phyloP scores from a whole-genome alignment of 2,329 filamentous ascomycete genomes.

The Xylariomycetidae sp. region DNA sequence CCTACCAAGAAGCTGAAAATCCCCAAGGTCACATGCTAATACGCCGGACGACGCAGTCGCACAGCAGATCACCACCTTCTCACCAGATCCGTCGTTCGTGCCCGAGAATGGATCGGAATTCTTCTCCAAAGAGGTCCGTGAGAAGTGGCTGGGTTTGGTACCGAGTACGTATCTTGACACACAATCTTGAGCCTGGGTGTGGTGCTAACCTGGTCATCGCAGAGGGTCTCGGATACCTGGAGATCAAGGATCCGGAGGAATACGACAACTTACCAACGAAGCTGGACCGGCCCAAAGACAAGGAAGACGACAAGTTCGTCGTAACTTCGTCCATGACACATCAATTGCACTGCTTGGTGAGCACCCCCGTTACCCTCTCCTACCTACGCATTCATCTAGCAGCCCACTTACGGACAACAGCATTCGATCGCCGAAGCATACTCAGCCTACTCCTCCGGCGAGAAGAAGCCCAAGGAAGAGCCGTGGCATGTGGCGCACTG shows the following conservation, averaged over 20 bases:
- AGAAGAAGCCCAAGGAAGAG: constrained; percentile 23
- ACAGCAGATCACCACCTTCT: constrained; percentile 33
- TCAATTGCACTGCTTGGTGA: constrained; percentile 37
- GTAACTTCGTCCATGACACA: constrained; percentile 39
- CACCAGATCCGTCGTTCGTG: constrained; percentile 29
- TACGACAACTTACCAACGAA: constrained; percentile 32
- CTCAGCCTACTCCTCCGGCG: constrained; percentile 26
- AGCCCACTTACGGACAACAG: constrained; percentile 6
- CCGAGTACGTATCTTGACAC: constrained; percentile 25
- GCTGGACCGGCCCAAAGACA: constrained; percentile 22
- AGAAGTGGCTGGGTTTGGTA: constrained; percentile 34
- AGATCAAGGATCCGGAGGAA: constrained; percentile 26
- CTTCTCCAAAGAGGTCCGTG: constrained; percentile 26
- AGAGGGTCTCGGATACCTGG: constrained; percentile 35
- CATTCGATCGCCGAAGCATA: constrained; percentile 33
- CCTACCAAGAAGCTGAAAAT: background rate
- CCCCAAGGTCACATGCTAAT: constrained; percentile 1
- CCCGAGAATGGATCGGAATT: constrained; percentile 34
- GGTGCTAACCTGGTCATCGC: constrained; percentile 1
- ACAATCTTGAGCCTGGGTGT: too few relatives aligned
- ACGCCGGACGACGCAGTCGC: constrained; percentile 27
- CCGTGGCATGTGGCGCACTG: constrained; percentile 34
- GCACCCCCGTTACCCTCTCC: background rate
- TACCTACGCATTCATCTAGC: constrained; percentile 2
- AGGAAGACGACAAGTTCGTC: constrained; percentile 26